Percentiles rank a stretch among this genome's conserved stretches.
Evolutionary conservation across 805 yeast genomes (phyloP).

Genomic region (Millerozyma miso): DNA sequence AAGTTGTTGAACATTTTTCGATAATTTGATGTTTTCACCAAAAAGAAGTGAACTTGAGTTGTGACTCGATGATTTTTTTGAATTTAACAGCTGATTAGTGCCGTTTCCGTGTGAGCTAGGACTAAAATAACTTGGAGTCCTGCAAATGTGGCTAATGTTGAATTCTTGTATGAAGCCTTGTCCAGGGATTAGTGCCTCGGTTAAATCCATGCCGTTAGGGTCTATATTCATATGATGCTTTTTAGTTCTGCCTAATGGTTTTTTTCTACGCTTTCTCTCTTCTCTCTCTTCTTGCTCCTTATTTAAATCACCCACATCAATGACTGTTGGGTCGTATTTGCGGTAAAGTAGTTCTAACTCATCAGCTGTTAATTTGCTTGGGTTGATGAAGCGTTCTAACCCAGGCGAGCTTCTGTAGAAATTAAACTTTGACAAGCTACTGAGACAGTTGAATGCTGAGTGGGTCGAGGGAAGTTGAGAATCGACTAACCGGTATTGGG

Average conservation of each 20-base stretch:
- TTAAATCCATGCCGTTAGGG: constrained; percentile 36
- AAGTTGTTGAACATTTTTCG: constrained; percentile 33
- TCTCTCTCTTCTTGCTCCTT: constrained; percentile 4
- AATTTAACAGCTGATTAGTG: constrained; percentile 1
- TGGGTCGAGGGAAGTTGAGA: constrained; percentile 26
- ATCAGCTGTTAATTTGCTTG: constrained; percentile 23
- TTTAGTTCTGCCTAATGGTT: constrained; percentile 27
- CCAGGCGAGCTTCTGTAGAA: constrained; percentile 28
- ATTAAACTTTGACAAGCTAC: constrained; percentile 30
- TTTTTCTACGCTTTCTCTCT: constrained; percentile 14
- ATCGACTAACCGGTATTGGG: constrained; percentile 33
- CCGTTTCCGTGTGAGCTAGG: constrained; percentile 18
- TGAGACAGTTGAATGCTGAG: constrained; percentile 32
- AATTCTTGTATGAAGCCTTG: constrained; percentile 42
- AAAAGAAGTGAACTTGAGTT: constrained; percentile 19
- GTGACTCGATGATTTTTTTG: constrained; percentile 14
- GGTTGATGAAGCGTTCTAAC: constrained; percentile 18
- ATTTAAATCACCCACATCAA: constrained; percentile 9
- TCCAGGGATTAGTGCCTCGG: constrained; percentile 39
- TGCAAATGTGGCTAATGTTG: constrained; percentile 36
- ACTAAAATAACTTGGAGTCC: constrained; percentile 39
- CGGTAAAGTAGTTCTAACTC: constrained; percentile 33
- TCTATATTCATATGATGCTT: constrained; percentile 31
- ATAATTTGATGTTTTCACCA: constrained; percentile 22
- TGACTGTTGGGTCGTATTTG: constrained; percentile 26